A percentile compares a stretch with the other conserved stretches of the same genome.
Evolutionary conservation across 371 early-diverging fungal genomes (phyloP).

Genomic region (Mortierella sp.): DNA sequence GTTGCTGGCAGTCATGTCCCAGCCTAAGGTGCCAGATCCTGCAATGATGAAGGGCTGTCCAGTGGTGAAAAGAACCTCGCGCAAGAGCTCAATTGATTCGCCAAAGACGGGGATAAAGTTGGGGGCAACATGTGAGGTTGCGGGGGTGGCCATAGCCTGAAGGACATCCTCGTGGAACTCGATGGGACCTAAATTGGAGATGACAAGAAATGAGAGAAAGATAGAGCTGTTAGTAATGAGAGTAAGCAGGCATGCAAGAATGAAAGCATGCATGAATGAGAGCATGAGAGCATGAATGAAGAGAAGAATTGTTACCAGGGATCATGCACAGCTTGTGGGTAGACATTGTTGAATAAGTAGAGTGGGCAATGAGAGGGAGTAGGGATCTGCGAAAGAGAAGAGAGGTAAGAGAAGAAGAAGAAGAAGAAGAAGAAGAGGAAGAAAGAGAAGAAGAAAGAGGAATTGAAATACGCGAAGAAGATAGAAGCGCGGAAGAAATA

Average conservation of each 20-base stretch:
- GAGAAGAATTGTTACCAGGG: constrained; percentile 72
- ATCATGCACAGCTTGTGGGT: constrained; percentile 91
- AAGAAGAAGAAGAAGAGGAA: constrained; percentile 6
- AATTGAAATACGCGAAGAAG: constrained; percentile 14
- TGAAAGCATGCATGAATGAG: constrained; percentile 10
- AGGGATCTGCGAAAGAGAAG: constrained; percentile 23
- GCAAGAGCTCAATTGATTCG: constrained; percentile 84
- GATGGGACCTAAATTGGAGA: constrained; percentile 78
- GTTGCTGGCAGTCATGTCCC: constrained; percentile 96
- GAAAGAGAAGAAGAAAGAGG: constrained; percentile 6
- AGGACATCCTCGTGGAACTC: constrained; percentile 94
- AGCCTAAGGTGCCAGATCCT: constrained; percentile 95
- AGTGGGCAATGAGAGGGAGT: constrained; percentile 24
- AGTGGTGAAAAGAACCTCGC: constrained; percentile 84
- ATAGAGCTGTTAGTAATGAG: background rate
- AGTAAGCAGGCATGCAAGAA: background rate
- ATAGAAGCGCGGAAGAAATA: constrained; percentile 13
- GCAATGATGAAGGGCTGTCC: constrained; percentile 96
- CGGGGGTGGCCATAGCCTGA: constrained; percentile 90
- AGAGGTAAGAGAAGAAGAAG: background rate
- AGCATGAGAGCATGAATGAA: background rate
- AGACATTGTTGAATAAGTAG: constrained; percentile 51
- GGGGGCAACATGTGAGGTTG: constrained; percentile 95
- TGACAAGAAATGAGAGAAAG: background rate
- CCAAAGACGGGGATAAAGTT: constrained; percentile 91